Conservation (phyloP, 768 basidiomycete species). For the Termitomyces sp. region DNA sequence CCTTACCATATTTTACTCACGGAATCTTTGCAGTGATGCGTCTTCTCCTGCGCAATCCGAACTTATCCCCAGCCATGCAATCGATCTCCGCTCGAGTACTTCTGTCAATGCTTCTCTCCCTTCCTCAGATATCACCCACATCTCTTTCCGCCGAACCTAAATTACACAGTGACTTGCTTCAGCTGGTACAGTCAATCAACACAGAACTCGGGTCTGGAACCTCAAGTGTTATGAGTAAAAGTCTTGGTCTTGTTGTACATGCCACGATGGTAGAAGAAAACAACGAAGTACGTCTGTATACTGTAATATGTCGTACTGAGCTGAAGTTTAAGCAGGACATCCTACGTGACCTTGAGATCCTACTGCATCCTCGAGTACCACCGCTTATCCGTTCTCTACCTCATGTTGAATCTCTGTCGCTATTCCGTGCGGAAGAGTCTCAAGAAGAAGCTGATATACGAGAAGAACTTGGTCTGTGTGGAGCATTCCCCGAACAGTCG, state of each 20-base stretch:
- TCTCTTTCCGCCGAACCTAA: conserved; percentile 51
- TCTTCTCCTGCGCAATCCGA: conserved; percentile 45
- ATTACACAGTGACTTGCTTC: conserved; percentile 45
- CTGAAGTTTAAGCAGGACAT: conserved; percentile 13
- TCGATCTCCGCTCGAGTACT: conserved; percentile 61
- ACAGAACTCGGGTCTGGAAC: conserved; percentile 53
- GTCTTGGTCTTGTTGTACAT: conserved; percentile 52
- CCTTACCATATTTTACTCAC: conserved; percentile 3
- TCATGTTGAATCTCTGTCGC: conserved; percentile 55
- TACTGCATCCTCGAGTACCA: conserved; percentile 80
- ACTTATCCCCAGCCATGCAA: conserved; percentile 50
- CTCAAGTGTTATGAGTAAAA: conserved; percentile 58
- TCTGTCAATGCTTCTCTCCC: conserved; percentile 52
- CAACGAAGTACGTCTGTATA: conserved; percentile 15
- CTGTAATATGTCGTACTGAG: background rate
- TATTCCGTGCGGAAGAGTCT: conserved; percentile 63
- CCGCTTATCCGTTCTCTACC: conserved; percentile 71
- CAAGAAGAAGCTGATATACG: conserved; percentile 57
- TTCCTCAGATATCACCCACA: conserved; percentile 56
- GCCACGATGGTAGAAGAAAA: conserved; percentile 10
- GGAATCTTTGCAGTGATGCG: conserved; percentile 42
- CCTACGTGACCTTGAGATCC: conserved; percentile 49
- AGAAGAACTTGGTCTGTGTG: conserved; percentile 36
- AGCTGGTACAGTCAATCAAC: conserved; percentile 47
- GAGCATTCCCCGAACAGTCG: conserved; percentile 9